Conservation (phyloP, 164 flowering plant species). For the Aristolochia contorta region DNA sequence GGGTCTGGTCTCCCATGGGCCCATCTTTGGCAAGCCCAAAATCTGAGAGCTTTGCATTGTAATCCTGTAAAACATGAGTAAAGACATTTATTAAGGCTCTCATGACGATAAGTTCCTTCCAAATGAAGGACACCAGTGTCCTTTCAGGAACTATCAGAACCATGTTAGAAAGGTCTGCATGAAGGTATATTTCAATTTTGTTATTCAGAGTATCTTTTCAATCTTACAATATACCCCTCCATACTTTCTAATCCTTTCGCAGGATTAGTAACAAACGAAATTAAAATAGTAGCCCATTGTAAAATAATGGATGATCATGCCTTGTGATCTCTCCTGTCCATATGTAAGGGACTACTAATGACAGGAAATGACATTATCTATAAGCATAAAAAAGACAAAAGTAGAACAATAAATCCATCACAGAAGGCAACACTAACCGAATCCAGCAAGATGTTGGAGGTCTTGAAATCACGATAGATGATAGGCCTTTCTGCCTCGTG, state of each 20-base stretch:
- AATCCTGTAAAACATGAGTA: constrained; percentile 40
- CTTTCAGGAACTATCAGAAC: not conserved
- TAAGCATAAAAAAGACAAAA: not conserved
- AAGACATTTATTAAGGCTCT: not conserved
- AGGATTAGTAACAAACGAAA: no score
- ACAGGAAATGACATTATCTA: no score
- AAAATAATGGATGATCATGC: no score
- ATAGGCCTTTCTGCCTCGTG: constrained; percentile 76
- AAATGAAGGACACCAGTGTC: not conserved
- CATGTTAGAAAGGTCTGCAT: no score
- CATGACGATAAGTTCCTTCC: not conserved
- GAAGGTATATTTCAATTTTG: no score
- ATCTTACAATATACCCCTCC: no score
- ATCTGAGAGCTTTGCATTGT: constrained; percentile 85
- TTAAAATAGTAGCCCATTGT: no score
- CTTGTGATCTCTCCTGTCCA: no score
- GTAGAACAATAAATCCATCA: not conserved
- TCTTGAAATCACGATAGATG: constrained; percentile 91
- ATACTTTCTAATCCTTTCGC: no score
- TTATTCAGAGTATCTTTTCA: no score
- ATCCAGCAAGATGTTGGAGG: constrained; percentile 87
- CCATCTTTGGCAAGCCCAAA: constrained; percentile 97
- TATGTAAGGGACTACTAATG: no score
- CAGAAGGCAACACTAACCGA: constrained; percentile 32
- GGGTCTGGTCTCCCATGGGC: constrained; percentile 95